phyloP scores from a whole-genome alignment of 1,139 yeast species.

The Taphrina sp. region DNA sequence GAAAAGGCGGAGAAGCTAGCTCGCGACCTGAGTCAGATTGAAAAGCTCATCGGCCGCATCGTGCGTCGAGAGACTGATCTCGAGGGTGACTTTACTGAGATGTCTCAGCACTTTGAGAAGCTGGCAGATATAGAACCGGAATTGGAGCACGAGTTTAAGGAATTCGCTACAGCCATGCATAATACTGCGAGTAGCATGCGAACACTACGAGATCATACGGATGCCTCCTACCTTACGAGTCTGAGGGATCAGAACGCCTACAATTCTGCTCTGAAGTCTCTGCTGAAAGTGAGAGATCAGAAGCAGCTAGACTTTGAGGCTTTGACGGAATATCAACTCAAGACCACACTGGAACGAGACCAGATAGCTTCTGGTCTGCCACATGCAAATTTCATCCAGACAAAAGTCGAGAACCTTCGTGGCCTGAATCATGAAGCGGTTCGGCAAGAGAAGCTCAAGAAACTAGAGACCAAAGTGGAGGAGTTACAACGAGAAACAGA shows the following conservation, averaged over 20 bases:
- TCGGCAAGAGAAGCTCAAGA: conserved; percentile 53
- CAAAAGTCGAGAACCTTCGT: conserved; percentile 58
- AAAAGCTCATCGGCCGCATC: conserved; percentile 70
- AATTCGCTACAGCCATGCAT: conserved; percentile 56
- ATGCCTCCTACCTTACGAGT: conserved; percentile 77
- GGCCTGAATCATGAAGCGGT: conserved; percentile 61
- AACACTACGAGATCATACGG: conserved; percentile 62
- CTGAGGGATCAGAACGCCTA: conserved; percentile 86
- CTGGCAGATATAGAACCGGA: conserved; percentile 57
- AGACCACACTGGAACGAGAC: conserved; percentile 67
- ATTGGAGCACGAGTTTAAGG: conserved; percentile 53
- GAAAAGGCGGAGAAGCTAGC: conserved; percentile 80
- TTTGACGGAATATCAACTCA: conserved; percentile 69
- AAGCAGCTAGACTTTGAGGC: conserved; percentile 89
- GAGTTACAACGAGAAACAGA: conserved; percentile 59
- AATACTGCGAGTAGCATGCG: conserved; percentile 47
- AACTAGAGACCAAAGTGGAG: conserved; percentile 58
- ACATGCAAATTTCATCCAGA: conserved; percentile 54
- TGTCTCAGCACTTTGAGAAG: conserved; percentile 67
- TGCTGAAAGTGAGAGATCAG: conserved; percentile 82
- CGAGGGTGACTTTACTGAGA: conserved; percentile 67
- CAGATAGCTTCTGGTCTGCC: conserved; percentile 51
- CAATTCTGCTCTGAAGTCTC: conserved; percentile 67
- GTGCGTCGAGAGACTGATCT: conserved; percentile 72
- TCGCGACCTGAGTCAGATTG: conserved; percentile 75